phyloP scores from a whole-genome alignment of 208 protist genomes.

The Crithidia fasciculata region DNA sequence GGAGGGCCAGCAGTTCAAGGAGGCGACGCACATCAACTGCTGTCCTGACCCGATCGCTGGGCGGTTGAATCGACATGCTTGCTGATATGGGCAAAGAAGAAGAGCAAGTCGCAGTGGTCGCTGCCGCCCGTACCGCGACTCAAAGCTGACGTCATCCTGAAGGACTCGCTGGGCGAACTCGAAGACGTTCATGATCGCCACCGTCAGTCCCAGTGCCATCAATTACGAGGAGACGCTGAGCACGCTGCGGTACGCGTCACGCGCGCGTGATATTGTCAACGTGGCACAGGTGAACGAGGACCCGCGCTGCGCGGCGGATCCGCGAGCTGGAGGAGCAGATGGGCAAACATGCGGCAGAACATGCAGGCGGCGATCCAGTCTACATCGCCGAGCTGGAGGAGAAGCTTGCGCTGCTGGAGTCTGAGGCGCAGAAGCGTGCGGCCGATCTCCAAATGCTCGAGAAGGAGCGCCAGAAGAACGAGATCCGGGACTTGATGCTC shows the following conservation, averaged over 20 bases:
- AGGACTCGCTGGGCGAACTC: neutral
- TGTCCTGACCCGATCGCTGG: conserved; percentile 53
- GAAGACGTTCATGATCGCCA: conserved; percentile 95
- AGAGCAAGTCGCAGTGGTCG: conserved; percentile 8
- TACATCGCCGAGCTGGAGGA: conserved; percentile 55
- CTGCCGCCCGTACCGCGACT: conserved; percentile 82
- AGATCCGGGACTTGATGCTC: conserved; percentile 52
- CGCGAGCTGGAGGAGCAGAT: conserved; percentile 70
- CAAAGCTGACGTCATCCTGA: conserved; percentile 68
- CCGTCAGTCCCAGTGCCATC: conserved; percentile 78
- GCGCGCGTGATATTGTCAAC: conserved; percentile 70
- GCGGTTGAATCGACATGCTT: conserved; percentile 80
- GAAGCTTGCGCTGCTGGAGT: conserved; percentile 61
- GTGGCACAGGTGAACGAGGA: conserved; percentile 67
- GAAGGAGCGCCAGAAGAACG: conserved; percentile 52
- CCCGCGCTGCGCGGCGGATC: conserved; percentile 58
- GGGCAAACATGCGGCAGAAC: conserved; percentile 38
- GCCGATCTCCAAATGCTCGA: conserved; percentile 62
- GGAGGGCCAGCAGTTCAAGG: conserved; percentile 61
- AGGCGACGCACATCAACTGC: conserved; percentile 80
- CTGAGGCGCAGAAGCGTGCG: conserved; percentile 63
- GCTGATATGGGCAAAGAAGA: conserved; percentile 40
- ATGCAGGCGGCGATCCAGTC: conserved; percentile 38
- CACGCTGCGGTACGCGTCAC: conserved; percentile 87
- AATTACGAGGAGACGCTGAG: conserved; percentile 88